Percentiles rank a stretch among this genome's conserved stretches.
Evolutionary conservation across 768 basidiomycete genomes (phyloP).

Genomic region (Lactarius pseudohatsudake): DNA sequence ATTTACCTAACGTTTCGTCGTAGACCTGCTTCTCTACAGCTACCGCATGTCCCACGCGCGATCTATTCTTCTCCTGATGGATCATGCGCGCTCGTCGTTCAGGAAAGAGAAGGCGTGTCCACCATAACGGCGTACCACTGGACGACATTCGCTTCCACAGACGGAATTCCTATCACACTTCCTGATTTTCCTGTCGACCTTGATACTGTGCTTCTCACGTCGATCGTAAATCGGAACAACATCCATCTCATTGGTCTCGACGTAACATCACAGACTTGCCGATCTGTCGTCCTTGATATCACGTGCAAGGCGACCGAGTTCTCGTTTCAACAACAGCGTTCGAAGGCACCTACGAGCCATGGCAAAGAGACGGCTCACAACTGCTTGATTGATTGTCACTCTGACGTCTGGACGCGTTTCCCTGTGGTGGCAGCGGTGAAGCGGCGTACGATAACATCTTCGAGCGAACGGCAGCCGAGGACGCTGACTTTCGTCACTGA

Average conservation of each 20-base stretch:
- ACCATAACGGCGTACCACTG: slow-evolving; percentile 50
- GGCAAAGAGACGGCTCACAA: slow-evolving; percentile 42
- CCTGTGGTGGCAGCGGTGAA: slow-evolving; percentile 16
- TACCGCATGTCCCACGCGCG: slow-evolving; percentile 38
- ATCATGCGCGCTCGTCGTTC: slow-evolving; percentile 47
- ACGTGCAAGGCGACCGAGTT: slow-evolving; percentile 58
- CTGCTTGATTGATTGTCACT: slow-evolving; percentile 20
- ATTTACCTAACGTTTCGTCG: neutral
- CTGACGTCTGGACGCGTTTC: slow-evolving; percentile 18
- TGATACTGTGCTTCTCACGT: slow-evolving; percentile 41
- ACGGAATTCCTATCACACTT: slow-evolving; percentile 43
- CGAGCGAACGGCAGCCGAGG: slow-evolving; percentile 35
- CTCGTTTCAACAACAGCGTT: slow-evolving; percentile 48
- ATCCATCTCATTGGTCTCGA: slow-evolving; percentile 48
- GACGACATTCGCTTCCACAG: slow-evolving; percentile 52
- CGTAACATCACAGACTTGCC: slow-evolving; percentile 34
- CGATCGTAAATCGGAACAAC: slow-evolving; percentile 43
- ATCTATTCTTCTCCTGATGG: slow-evolving; percentile 54
- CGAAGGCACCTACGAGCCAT: slow-evolving; percentile 27
- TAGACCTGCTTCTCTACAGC: slow-evolving; percentile 47
- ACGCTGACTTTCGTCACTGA: slow-evolving; percentile 48
- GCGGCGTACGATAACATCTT: slow-evolving; percentile 18
- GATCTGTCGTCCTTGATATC: slow-evolving; percentile 50
- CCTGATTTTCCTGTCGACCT: slow-evolving; percentile 30
- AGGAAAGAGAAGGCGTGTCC: slow-evolving; percentile 18